Percentiles rank a stretch among this genome's conserved stretches.
phyloP scores from a whole-genome alignment of 176 grass and related monocot species.

The Cenchrus fungigraminus region DNA sequence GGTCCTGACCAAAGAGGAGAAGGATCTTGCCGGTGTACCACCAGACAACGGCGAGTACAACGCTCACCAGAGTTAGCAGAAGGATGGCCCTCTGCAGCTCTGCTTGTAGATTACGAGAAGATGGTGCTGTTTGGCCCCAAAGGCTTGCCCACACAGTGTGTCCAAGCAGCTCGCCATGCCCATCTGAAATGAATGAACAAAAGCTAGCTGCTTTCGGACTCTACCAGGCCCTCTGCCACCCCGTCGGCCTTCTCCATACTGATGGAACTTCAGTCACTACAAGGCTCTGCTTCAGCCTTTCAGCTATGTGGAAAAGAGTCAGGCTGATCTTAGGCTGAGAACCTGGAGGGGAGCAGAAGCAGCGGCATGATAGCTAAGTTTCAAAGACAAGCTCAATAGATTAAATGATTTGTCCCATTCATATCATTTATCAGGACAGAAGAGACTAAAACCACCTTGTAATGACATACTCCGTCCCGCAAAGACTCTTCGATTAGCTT shows the following conservation, averaged over 20 bases:
- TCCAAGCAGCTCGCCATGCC: conserved; percentile 62
- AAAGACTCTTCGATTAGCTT: too few relatives aligned
- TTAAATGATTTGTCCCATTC: too few relatives aligned
- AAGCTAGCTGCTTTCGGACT: conserved; percentile 42
- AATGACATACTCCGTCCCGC: too few relatives aligned
- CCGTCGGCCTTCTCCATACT: conserved; percentile 1
- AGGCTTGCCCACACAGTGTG: conserved; percentile 73
- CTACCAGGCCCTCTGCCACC: conserved; percentile 10
- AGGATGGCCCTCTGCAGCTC: conserved; percentile 52
- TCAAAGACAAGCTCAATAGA: too few relatives aligned
- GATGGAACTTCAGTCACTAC: background rate
- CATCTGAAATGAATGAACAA: conserved; percentile 14
- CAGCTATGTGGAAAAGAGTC: too few relatives aligned
- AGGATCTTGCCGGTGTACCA: conserved; percentile 62
- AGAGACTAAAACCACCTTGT: too few relatives aligned
- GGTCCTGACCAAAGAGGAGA: conserved; percentile 61
- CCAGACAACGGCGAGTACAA: conserved; percentile 53
- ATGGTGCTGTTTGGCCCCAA: conserved; percentile 64
- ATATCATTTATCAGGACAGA: too few relatives aligned
- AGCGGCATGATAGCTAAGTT: too few relatives aligned
- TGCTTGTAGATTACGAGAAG: conserved; percentile 74
- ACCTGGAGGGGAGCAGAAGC: too few relatives aligned
- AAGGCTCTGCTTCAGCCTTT: background rate
- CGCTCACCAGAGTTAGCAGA: conserved; percentile 55
- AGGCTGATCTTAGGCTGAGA: too few relatives aligned